Percentiles rank a stretch among this genome's conserved stretches.
Conservation (phyloP, 1,284 basidiomycete genomes). For the Rhodotorula sp. region DNA sequence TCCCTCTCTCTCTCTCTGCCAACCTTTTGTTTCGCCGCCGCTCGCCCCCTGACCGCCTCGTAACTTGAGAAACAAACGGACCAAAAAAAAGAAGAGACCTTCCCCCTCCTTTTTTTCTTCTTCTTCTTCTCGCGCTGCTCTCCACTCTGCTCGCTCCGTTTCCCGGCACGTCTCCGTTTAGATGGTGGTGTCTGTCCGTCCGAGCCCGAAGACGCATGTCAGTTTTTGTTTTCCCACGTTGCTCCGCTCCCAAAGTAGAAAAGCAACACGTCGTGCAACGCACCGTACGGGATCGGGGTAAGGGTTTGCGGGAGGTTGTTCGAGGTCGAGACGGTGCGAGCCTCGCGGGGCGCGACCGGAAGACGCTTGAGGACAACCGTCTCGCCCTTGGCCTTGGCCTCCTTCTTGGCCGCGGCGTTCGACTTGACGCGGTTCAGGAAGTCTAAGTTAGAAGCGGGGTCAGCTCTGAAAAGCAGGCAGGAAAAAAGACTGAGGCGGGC, state of each 20-base stretch:
- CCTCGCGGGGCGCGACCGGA: conserved; percentile 77
- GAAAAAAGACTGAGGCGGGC: not conserved
- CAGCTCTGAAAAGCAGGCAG: not conserved
- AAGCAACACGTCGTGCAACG: too few relatives aligned
- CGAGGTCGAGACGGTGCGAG: conserved; percentile 67
- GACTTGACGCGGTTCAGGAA: conserved; percentile 94
- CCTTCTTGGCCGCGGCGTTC: conserved; percentile 81
- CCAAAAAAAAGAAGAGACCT: too few relatives aligned
- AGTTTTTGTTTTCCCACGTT: too few relatives aligned
- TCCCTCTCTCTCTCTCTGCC: too few relatives aligned
- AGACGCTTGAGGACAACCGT: conserved; percentile 81
- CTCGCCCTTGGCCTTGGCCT: conserved; percentile 87
- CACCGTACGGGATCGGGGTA: conserved; percentile 72
- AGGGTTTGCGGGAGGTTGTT: conserved; percentile 91
- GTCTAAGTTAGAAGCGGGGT: conserved; percentile 54
- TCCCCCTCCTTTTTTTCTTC: too few relatives aligned
- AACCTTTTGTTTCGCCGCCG: too few relatives aligned
- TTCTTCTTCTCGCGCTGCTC: too few relatives aligned
- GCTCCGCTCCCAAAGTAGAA: too few relatives aligned
- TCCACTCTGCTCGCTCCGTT: too few relatives aligned
- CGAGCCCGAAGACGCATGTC: not conserved
- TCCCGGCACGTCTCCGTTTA: conserved; percentile 13
- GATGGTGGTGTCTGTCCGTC: conserved; percentile 37
- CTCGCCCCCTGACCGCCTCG: too few relatives aligned
- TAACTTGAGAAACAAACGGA: too few relatives aligned